Evolutionary conservation across 495 filamentous ascomycete genomes (phyloP).

Genomic region (Penicillium longicatenatum): DNA sequence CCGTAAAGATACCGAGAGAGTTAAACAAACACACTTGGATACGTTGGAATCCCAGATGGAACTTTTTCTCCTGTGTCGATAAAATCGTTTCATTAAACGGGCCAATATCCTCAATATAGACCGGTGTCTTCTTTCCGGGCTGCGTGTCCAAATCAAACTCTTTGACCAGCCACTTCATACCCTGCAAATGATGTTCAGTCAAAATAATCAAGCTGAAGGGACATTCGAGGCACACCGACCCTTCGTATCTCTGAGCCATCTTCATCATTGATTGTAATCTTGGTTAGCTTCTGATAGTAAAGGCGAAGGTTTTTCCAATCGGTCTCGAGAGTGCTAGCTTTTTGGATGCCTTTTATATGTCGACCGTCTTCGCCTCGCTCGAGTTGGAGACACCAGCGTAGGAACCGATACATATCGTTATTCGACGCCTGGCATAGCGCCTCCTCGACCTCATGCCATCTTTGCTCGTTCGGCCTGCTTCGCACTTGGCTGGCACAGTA

Average conservation of each 20-base stretch:
- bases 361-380: constrained; percentile 12
- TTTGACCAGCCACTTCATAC: constrained; percentile 21
- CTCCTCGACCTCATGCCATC: constrained; percentile 15
- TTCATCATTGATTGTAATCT: too few relatives aligned
- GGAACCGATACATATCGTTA: constrained; percentile 21
- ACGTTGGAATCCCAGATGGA: constrained; percentile 22
- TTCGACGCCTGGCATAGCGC: constrained; percentile 16
- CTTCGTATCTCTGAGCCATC: too few relatives aligned
- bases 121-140: constrained; percentile 18
- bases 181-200: constrained; percentile 7
- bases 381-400: constrained; percentile 19
- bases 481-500: too few relatives aligned
- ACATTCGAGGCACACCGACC: too few relatives aligned
- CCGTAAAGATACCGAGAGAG: constrained; percentile 19
- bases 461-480: constrained; percentile 4
- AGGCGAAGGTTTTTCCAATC: constrained; percentile 20
- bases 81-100: constrained; percentile 26
- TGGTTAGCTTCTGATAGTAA: constrained; percentile 13
- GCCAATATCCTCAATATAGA: constrained; percentile 26
- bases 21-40: constrained; percentile 24
- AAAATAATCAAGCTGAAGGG: too few relatives aligned
- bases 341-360: constrained; percentile 1
- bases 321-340: constrained; percentile 15
- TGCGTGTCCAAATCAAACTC: constrained; percentile 17
- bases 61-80: constrained; percentile 25